phyloP scores from a whole-genome alignment of 306 rosid genomes.

The Gleditsia sinensis region DNA sequence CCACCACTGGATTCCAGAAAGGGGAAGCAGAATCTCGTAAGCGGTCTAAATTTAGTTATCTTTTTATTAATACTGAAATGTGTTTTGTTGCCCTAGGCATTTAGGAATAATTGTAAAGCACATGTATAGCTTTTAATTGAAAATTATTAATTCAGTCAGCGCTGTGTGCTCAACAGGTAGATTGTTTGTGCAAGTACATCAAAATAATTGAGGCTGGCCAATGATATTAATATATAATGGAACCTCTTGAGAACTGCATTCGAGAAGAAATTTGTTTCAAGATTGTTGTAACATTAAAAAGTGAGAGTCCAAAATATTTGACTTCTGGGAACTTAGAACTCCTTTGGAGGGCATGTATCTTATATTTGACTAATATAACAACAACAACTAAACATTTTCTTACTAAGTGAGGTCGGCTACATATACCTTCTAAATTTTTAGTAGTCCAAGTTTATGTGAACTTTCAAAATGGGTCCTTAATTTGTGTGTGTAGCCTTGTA shows the following conservation, averaged over 20 bases:
- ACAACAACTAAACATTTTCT: too few species aligned
- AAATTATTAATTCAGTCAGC: neutral
- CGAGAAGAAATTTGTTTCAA: neutral
- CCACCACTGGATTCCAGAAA: constrained; percentile 79
- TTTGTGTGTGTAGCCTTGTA: too few species aligned
- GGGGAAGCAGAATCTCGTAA: constrained; percentile 87
- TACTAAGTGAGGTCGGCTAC: too few species aligned
- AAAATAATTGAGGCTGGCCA: constrained; percentile 23
- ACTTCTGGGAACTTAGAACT: neutral
- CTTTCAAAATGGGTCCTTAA: too few species aligned
- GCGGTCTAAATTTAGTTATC: constrained; percentile 37
- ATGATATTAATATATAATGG: neutral
- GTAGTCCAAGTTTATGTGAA: too few species aligned
- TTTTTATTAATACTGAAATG: neutral
- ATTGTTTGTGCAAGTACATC: constrained; percentile 9
- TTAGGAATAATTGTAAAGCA: constrained; percentile 10
- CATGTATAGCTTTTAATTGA: constrained; percentile 9
- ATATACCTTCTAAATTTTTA: too few species aligned
- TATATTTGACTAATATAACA: neutral
- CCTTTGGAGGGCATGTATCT: neutral
- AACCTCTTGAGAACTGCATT: neutral
- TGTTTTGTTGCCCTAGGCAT: neutral
- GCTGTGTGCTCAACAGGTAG: neutral
- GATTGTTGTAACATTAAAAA: constrained; percentile 5
- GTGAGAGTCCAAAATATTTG: constrained; percentile 7